Conservation (phyloP, 2,329 filamentous ascomycete genomes). For the Diaporthe sp. region DNA sequence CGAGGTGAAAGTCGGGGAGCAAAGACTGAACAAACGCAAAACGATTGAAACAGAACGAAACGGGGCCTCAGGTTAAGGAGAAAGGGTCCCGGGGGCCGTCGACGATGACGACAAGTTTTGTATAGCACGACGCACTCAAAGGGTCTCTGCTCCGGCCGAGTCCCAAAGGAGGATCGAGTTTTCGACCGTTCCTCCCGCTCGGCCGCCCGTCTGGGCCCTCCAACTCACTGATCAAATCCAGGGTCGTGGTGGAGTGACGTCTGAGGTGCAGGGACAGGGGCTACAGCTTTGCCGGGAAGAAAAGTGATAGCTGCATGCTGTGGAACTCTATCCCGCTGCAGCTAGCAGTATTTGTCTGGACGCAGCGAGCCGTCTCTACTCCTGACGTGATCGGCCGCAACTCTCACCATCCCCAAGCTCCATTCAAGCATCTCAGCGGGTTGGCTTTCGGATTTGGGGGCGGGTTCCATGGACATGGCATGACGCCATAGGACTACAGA, state of each 20-base stretch:
- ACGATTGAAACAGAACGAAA: not conserved
- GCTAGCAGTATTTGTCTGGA: conserved; percentile 9
- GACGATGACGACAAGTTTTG: conserved; percentile 22
- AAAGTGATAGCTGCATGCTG: conserved; percentile 27
- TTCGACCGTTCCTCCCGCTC: conserved; percentile 14
- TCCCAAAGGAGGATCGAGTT: conserved; percentile 27
- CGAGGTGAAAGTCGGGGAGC: not conserved
- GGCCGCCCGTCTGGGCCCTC: conserved; percentile 22
- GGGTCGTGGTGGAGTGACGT: conserved; percentile 33
- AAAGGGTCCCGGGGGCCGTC: not conserved
- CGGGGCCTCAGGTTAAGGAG: not conserved
- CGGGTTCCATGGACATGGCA: conserved; percentile 34
- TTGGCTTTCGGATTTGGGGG: conserved; percentile 4
- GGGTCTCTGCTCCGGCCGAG: conserved; percentile 22
- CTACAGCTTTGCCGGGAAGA: not conserved
- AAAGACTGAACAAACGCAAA: conserved; percentile 1
- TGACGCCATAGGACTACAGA: conserved; percentile 17
- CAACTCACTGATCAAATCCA: conserved; percentile 4
- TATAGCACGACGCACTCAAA: conserved; percentile 19
- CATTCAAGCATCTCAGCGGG: conserved; percentile 1
- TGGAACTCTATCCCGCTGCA: conserved; percentile 5
- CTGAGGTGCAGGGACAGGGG: conserved; percentile 22
- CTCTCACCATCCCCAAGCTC: not conserved
- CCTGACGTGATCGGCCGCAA: not conserved
- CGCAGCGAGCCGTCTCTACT: not conserved